These are phyloP conservation scores for Bryoerythrophyllum caledonicum DNA, from an alignment of 225 moss, liverwort and hornwort species.

Conservation along the genomic window DNA sequence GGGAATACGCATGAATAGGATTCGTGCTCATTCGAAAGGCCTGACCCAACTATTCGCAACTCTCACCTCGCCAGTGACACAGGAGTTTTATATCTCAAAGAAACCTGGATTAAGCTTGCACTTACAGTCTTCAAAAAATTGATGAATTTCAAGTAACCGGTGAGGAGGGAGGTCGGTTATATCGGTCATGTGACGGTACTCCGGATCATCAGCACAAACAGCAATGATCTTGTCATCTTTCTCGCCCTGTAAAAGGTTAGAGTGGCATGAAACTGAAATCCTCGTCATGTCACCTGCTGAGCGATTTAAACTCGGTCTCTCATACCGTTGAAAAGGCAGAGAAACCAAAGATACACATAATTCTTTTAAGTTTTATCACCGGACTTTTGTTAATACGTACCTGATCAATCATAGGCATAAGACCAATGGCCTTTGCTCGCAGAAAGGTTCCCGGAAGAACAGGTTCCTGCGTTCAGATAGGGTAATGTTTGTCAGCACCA, in stretches of 20 bases:
- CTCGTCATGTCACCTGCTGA: background rate
- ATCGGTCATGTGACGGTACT: conserved; percentile 72
- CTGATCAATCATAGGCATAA: conserved; percentile 95
- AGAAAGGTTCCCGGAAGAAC: conserved; percentile 81
- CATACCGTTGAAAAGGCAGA: background rate
- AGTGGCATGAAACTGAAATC: background rate
- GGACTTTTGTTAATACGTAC: conserved; percentile 15
- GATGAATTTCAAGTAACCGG: conserved; percentile 77
- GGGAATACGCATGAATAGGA: background rate
- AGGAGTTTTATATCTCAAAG: background rate
- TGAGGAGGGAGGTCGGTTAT: conserved; percentile 84
- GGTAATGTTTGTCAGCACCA: background rate
- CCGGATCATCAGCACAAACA: conserved; percentile 87
- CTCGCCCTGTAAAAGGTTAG: conserved; percentile 60
- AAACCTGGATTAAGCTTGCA: background rate
- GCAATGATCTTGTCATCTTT: conserved; percentile 90
- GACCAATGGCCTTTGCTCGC: conserved; percentile 81
- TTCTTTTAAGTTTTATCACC: background rate
- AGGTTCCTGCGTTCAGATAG: conserved; percentile 57
- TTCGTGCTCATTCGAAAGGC: background rate
- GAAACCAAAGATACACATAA: background rate
- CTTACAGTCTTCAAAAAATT: conserved; percentile 91
- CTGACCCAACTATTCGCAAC: background rate
- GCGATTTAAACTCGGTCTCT: background rate
- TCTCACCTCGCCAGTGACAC: background rate